Evolutionary conservation across 108 stramenopile species (phyloP).

Genomic region (Nitzschia palea): DNA sequence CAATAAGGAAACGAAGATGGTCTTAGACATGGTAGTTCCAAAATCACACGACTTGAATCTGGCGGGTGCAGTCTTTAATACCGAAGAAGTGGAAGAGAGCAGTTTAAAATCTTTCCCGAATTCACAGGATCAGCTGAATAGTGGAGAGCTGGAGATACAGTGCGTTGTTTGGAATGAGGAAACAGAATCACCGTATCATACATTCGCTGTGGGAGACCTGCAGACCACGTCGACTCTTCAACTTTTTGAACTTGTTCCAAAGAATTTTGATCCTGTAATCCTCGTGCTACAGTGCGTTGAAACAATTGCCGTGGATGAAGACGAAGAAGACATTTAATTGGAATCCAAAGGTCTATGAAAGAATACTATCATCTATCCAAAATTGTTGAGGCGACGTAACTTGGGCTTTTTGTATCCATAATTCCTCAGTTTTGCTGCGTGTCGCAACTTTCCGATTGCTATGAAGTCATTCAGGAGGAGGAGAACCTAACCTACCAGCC

Average conservation of each 20-base stretch:
- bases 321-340: constrained; percentile 42
- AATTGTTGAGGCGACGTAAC: too few species aligned
- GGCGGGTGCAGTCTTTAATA: constrained; percentile 17
- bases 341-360: too few species aligned
- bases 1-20: constrained; percentile 12
- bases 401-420: too few species aligned
- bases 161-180: constrained; percentile 28
- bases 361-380: too few species aligned
- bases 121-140: constrained; percentile 4
- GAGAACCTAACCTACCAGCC: background rate
- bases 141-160: constrained; percentile 15
- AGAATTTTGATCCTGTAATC: constrained; percentile 28
- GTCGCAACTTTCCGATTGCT: too few species aligned
- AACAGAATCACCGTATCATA: constrained; percentile 21
- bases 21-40: constrained; percentile 9
- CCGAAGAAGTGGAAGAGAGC: constrained; percentile 10
- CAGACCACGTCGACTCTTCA: constrained; percentile 24
- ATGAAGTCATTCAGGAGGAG: background rate
- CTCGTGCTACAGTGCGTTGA: constrained; percentile 26
- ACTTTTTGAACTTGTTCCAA: constrained; percentile 32
- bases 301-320: constrained; percentile 17
- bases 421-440: too few species aligned
- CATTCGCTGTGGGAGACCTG: constrained; percentile 34
- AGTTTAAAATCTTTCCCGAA: constrained; percentile 26
- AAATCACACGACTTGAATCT: constrained; percentile 8